Evolutionary conservation across 2,329 filamentous ascomycete genomes (phyloP).

Genomic region (Penicillium rolfsii): DNA sequence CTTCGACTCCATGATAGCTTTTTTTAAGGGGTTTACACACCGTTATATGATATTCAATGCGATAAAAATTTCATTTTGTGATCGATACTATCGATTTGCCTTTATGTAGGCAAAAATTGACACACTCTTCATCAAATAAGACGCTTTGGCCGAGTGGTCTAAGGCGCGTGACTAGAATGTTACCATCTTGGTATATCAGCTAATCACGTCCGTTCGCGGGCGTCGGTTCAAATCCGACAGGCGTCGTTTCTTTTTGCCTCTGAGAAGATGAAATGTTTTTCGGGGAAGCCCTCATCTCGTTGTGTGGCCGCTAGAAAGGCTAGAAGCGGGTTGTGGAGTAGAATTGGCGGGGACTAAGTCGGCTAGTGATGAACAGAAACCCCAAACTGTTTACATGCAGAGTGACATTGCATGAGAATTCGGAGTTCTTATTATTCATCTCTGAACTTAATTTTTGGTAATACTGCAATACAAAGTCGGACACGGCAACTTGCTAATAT

Average conservation of each 20-base stretch:
- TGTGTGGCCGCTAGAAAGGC: neutral
- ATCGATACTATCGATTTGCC: neutral
- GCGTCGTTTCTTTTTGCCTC: neutral
- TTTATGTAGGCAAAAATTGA: neutral
- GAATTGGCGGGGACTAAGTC: neutral
- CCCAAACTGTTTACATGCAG: neutral
- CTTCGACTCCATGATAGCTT: neutral
- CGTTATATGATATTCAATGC: neutral
- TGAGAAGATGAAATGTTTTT: neutral
- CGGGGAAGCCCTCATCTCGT: neutral
- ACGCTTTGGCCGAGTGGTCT: constrained; percentile 9
- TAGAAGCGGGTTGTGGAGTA: constrained; percentile 4
- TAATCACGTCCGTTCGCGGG: constrained; percentile 5
- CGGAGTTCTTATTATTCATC: too few species aligned
- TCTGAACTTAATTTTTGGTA: too few species aligned
- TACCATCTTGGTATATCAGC: neutral
- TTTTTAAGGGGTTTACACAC: neutral
- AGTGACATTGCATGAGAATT: neutral
- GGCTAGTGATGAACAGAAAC: neutral
- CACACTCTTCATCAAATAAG: neutral
- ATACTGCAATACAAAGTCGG: too few species aligned
- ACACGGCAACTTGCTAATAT: neutral
- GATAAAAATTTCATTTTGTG: neutral
- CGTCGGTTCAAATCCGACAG: constrained; percentile 7
- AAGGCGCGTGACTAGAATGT: constrained; percentile 10